Base-by-base conservation (phyloP, 2,329 filamentous ascomycete species). In the Fusarium tanahbumbuense region DNA sequence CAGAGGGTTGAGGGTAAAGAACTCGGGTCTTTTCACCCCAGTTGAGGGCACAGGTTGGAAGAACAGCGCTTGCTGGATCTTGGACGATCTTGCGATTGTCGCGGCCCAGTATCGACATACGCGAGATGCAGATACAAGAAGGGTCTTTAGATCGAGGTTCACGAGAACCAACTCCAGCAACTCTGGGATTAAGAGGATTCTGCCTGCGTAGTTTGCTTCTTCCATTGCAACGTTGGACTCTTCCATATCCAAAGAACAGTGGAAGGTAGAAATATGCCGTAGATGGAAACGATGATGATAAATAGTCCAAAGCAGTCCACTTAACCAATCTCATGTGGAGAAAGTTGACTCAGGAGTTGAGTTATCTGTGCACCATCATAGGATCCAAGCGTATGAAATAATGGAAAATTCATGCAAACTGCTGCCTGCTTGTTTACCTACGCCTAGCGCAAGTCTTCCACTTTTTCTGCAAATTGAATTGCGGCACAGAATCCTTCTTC, bases 101-200 rank as follows among this genome's bases (percentile, higher is more conserved):
- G 46, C 40, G 6, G 65, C 44, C 76, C 76, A 78, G 27, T 48
- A 32, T 23, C 52, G 73, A 45, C 68, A 72, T 22, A 78, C 73
- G 3, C 75, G 73, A 8, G 59, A 58, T 23, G 64, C 73, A 9
- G 74, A 74, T 9, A 72, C 62, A 12, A 78, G 73, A 5, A 77
- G 70, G 6, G 74, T 75, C 15, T 62, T 60, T 64, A 75, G 72
- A 61, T 77, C 75, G 8, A 76, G 57, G 11, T 71, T 64, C 16
- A 70, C 37, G 22, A 78, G 54, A 30, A 77, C 74, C 32, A 68
- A 66, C 46, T 78, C 76, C 27, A 77, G 59, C 6, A 78, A 56
- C 61, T 78, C 76, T 9, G 73, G 67, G n/a, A 55, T 13, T 12
- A 20, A 28, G 30, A 60, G 30, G 22, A 60, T 66, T 3, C n/a